Conservation (phyloP, 139 green algal species). For the Haematococcus sp. region DNA sequence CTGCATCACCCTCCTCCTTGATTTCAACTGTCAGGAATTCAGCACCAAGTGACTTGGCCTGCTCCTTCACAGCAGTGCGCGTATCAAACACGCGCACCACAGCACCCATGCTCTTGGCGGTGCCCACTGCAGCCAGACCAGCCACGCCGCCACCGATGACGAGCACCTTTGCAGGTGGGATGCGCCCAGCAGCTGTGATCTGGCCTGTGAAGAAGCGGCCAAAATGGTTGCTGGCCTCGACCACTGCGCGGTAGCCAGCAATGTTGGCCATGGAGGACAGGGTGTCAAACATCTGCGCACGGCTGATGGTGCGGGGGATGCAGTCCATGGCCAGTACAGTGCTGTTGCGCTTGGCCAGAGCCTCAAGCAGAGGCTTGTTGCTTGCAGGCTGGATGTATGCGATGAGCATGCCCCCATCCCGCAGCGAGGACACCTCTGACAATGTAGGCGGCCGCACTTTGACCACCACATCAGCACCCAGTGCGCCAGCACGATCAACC, state of each 20-base stretch:
- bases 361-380: slow-evolving; percentile 69
- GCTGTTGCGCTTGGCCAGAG: slow-evolving; percentile 48
- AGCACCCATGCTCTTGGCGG: slow-evolving; percentile 74
- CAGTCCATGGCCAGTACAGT: slow-evolving; percentile 85
- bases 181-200: slow-evolving; percentile 77
- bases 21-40: slow-evolving; percentile 83
- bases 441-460: slow-evolving; percentile 34
- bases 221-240: slow-evolving; percentile 78
- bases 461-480: slow-evolving; percentile 61
- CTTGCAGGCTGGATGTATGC: slow-evolving; percentile 71
- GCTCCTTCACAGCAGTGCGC: slow-evolving; percentile 62
- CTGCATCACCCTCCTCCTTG: slow-evolving; percentile 42
- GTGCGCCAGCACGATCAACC: slow-evolving; percentile 45
- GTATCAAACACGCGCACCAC: slow-evolving; percentile 85
- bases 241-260: slow-evolving; percentile 73
- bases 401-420: slow-evolving; percentile 42
- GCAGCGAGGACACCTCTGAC: no score
- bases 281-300: slow-evolving; percentile 78
- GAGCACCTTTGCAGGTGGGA: slow-evolving; percentile 65
- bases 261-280: slow-evolving; percentile 84
- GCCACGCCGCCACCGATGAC: slow-evolving; percentile 77
- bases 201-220: slow-evolving; percentile 79
- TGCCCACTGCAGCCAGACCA: slow-evolving; percentile 70
- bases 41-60: slow-evolving; percentile 75
- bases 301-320: slow-evolving; percentile 64